Base-by-base conservation (phyloP, 179 eudicot genomes). In the Heliamphora pulchella region DNA sequence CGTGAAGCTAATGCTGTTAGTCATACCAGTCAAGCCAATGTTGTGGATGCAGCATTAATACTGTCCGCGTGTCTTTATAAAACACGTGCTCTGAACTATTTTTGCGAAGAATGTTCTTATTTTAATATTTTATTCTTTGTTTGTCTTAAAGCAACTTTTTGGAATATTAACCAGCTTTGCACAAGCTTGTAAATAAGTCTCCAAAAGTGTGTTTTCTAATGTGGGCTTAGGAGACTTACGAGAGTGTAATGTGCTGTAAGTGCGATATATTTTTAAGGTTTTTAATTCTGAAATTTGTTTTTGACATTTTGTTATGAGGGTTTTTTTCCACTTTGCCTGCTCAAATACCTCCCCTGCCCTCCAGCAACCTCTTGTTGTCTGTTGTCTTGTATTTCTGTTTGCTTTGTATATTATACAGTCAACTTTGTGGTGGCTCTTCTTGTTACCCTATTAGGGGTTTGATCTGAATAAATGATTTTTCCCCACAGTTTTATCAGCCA, bases 401-500 rank as follows among this genome's bases (percentile, higher is more conserved):
- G 15, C 55, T 5, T 2, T 31, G 54, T 6, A 10, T 62, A 8
- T n/a, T 44, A 20, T 6, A 44, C 8, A 43, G 5, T 46, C 13
- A 46, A 44, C 55, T 59, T 48, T 62, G 9, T 53, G 64, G 20
- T n/a, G 41, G 44, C 6, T 11, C 22, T 65, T 50, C n/a, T 22
- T 53, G 68, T 14, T 67, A 14, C n/a, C 14, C 51, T 9, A 7
- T 53, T 67, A 57, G 51, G 41, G 39, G 31, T 67, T 13, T 50
- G 20, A 15, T 57, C 75, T 86, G 75, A 63, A 59, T 71, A 58
- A 48, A 58, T 7, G 50, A 46, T 85, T n/a, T 20, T 82, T 74
- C 20, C 70, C 84, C 79, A 67, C 92, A 94, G 98, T 81, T 77
- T 75, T 88, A 91, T 85, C 85, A 87, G 71, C 89, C 87, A 7